Conservation (phyloP, 2,329 filamentous ascomycete genomes). For the Akanthomyces muscarius region DNA sequence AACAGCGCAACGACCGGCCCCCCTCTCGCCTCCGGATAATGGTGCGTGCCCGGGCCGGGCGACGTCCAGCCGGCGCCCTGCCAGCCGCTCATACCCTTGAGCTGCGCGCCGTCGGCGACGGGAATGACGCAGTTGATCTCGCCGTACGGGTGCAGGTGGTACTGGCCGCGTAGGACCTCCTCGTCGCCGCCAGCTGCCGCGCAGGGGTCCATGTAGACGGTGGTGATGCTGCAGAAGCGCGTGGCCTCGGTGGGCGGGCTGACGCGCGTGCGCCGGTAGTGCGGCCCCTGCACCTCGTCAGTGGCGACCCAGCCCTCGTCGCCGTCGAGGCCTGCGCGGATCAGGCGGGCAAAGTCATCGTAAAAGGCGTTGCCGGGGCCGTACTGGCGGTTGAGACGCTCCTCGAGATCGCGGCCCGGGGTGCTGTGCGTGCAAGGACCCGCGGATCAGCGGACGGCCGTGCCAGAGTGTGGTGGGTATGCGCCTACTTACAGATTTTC, state of each 20-base stretch:
- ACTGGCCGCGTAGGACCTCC: constrained; percentile 46
- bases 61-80: constrained; percentile 53
- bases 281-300: constrained; percentile 39
- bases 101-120: constrained; percentile 44
- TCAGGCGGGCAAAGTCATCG: constrained; percentile 37
- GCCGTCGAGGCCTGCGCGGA: constrained; percentile 34
- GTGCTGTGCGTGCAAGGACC: constrained; percentile 30
- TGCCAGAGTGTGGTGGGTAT: neutral
- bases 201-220: constrained; percentile 52
- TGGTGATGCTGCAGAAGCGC: constrained; percentile 52
- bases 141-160: constrained; percentile 50
- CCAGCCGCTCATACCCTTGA: constrained; percentile 55
- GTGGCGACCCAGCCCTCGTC: constrained; percentile 43
- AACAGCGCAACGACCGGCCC: constrained; percentile 50
- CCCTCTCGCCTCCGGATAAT: constrained; percentile 50
- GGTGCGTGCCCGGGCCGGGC: constrained; percentile 52
- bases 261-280: constrained; percentile 46
- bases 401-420: constrained; percentile 43
- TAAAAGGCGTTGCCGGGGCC: constrained; percentile 41
- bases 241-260: constrained; percentile 42
- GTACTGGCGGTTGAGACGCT: constrained; percentile 39
- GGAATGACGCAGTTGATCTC: constrained; percentile 54
- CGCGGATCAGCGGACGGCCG: neutral
- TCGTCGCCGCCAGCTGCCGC: constrained; percentile 29
- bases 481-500: constrained; percentile 9